Evolutionary conservation across 2,329 filamentous ascomycete species (phyloP).

Genomic region (Colletotrichum sp.): DNA sequence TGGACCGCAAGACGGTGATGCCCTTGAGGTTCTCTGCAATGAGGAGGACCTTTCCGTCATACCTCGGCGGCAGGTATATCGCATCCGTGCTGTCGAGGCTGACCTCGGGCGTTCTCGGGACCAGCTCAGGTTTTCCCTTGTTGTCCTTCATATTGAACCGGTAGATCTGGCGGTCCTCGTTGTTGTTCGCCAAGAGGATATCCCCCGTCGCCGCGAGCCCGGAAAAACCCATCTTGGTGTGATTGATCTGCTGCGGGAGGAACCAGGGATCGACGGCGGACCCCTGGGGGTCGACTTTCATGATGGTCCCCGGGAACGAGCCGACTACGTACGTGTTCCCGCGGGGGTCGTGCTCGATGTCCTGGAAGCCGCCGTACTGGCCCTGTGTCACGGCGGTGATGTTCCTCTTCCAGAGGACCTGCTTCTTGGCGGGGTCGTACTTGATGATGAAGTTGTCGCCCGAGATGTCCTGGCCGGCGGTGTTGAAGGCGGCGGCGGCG

Average conservation of each 20-base stretch:
- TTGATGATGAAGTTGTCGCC: conserved; percentile 26
- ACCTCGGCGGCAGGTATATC: conserved; percentile 36
- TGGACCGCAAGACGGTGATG: conserved; percentile 38
- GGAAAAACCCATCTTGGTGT: conserved; percentile 21
- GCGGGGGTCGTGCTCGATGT: conserved; percentile 19
- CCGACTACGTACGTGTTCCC: conserved; percentile 25
- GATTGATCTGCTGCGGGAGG: conserved; percentile 12
- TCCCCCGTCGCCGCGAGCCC: conserved; percentile 18
- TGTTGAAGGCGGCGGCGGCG: conserved; percentile 23
- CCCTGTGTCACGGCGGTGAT: conserved; percentile 21
- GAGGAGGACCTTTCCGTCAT: conserved; percentile 37
- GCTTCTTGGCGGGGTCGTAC: conserved; percentile 21
- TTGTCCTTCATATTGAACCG: conserved; percentile 23
- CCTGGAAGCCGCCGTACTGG: conserved; percentile 24
- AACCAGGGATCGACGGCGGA: conserved; percentile 20
- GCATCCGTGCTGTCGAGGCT: conserved; percentile 27
- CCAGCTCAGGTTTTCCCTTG: conserved; percentile 17
- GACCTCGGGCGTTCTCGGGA: conserved; percentile 14
- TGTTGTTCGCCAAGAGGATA: conserved; percentile 18
- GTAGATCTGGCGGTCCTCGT: conserved; percentile 13
- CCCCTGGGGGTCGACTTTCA: conserved; percentile 20
- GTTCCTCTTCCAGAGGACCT: conserved; percentile 24
- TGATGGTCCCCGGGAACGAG: conserved; percentile 23
- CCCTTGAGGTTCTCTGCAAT: conserved; percentile 34
- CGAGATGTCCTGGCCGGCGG: conserved; percentile 16